These are phyloP conservation scores for Breviolum minutum DNA, from an alignment of 73 alveolate species.

Conservation along the genomic window DNA sequence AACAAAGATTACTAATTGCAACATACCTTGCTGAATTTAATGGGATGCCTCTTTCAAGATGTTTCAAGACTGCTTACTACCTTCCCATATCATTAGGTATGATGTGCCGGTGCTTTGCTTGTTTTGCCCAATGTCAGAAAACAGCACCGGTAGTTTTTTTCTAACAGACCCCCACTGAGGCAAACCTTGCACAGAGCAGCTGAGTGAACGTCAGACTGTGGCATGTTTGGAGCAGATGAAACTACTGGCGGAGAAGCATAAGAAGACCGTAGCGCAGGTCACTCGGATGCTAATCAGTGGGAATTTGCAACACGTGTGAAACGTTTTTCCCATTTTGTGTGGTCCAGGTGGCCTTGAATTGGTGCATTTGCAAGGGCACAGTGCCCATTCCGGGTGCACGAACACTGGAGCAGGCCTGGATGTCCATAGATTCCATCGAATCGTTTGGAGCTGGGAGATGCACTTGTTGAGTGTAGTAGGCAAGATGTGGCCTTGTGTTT, in stretches of 20 bases:
- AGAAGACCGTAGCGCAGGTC: slow-evolving; percentile 84
- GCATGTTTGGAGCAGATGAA: slow-evolving; percentile 36
- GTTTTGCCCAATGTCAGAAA: no score
- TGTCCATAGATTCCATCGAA: no score
- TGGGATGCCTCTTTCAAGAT: no score
- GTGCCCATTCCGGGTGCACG: slow-evolving; percentile 92
- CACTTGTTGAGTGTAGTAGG: no score
- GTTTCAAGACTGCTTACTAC: no score
- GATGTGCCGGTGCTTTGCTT: no score
- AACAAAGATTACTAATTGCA: no score
- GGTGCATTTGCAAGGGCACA: slow-evolving; percentile 88
- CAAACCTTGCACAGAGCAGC: slow-evolving; percentile 91
- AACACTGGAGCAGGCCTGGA: slow-evolving; percentile 44
- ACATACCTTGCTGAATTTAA: no score
- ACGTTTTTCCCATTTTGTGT: neutral
- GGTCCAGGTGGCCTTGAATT: slow-evolving; percentile 69
- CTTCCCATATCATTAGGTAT: neutral
- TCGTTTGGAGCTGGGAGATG: no score
- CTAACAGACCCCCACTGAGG: neutral
- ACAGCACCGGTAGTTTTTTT: neutral
- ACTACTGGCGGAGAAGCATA: slow-evolving; percentile 17
- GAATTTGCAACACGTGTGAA: neutral
- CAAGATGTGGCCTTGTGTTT: no score
- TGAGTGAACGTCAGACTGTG: slow-evolving; percentile 48
- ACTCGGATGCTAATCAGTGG: neutral